Conservation (phyloP, 495 filamentous ascomycete species). For the Annulohypoxylon stygium region DNA sequence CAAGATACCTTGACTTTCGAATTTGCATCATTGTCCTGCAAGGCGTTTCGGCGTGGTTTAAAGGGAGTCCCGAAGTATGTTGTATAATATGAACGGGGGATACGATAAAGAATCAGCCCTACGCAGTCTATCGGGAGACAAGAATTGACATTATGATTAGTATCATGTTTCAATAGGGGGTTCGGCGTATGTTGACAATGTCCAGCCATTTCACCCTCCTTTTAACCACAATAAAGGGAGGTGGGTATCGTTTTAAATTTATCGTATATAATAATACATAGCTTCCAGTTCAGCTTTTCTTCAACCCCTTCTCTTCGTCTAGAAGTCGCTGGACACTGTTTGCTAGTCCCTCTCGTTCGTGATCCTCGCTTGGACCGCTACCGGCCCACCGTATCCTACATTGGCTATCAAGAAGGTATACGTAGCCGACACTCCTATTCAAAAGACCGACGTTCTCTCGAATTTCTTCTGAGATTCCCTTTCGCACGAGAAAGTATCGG, state of each 20-base stretch:
- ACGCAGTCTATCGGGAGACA: slow-evolving; percentile 8
- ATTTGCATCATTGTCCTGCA: slow-evolving; percentile 43
- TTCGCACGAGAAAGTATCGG: slow-evolving; percentile 85
- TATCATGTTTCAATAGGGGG: slow-evolving; percentile 7
- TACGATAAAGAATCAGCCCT: slow-evolving; percentile 21
- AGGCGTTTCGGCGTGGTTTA: slow-evolving; percentile 40
- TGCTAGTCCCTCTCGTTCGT: slow-evolving; percentile 78
- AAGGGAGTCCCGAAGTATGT: slow-evolving; percentile 12
- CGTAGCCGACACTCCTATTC: slow-evolving; percentile 93
- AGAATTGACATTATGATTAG: slow-evolving; percentile 26
- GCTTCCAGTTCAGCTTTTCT: slow-evolving; percentile 13
- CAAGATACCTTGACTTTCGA: slow-evolving; percentile 38
- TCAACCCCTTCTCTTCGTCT: slow-evolving; percentile 63
- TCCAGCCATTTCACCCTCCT: not conserved
- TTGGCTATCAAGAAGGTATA: slow-evolving; percentile 88
- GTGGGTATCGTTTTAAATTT: slow-evolving; percentile 43
- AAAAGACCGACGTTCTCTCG: slow-evolving; percentile 82
- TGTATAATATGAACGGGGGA: slow-evolving; percentile 43
- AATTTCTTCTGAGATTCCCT: slow-evolving; percentile 78
- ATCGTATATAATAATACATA: slow-evolving; percentile 23
- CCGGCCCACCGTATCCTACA: slow-evolving; percentile 96
- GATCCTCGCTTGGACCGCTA: slow-evolving; percentile 77
- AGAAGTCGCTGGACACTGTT: slow-evolving; percentile 76
- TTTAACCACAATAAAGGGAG: slow-evolving; percentile 10
- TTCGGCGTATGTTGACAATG: not conserved